A percentile compares a stretch with the other conserved stretches of the same genome.
Evolutionary conservation across 2,329 filamentous ascomycete species (phyloP).

Genomic region (Fusarium metavorans): DNA sequence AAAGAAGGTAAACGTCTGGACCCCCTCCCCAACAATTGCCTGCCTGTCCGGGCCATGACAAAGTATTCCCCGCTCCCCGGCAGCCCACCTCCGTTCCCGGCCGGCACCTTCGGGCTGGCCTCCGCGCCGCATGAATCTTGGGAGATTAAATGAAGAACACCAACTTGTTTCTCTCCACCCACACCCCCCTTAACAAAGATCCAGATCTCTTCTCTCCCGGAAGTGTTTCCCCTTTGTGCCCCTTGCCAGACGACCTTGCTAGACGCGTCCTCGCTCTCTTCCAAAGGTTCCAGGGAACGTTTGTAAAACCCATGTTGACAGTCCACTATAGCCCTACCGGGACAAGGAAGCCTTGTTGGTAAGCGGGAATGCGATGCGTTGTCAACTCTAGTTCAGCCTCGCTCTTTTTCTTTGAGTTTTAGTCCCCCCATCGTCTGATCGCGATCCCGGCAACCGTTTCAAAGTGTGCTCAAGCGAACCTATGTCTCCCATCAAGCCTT

Average conservation of each 20-base stretch:
- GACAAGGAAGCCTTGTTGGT: constrained; percentile 14
- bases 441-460: constrained; percentile 6
- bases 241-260: neutral
- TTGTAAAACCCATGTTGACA: constrained; percentile 9
- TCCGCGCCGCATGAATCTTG: constrained; percentile 43
- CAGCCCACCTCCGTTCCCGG: constrained; percentile 16
- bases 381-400: constrained; percentile 28
- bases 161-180: constrained; percentile 18
- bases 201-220: constrained; percentile 23
- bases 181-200: constrained; percentile 11
- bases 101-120: constrained; percentile 34
- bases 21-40: neutral
- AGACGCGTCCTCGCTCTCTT: neutral
- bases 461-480: neutral
- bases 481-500: neutral
- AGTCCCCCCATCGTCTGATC: constrained; percentile 3
- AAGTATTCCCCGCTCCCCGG: constrained; percentile 18
- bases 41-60: neutral
- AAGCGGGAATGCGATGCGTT: constrained; percentile 21
- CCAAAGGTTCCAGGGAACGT: constrained; percentile 21
- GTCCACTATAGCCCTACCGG: constrained; percentile 8
- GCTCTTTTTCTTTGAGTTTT: constrained; percentile 1
- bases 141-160: constrained; percentile 37
- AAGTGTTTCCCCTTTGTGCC: constrained; percentile 12
- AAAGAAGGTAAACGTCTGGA: neutral